Evolutionary conservation across 2,329 filamentous ascomycete species (phyloP), one percentile per base, ranked within the genome.

Genomic region (Aureobasidium sp.): DNA sequence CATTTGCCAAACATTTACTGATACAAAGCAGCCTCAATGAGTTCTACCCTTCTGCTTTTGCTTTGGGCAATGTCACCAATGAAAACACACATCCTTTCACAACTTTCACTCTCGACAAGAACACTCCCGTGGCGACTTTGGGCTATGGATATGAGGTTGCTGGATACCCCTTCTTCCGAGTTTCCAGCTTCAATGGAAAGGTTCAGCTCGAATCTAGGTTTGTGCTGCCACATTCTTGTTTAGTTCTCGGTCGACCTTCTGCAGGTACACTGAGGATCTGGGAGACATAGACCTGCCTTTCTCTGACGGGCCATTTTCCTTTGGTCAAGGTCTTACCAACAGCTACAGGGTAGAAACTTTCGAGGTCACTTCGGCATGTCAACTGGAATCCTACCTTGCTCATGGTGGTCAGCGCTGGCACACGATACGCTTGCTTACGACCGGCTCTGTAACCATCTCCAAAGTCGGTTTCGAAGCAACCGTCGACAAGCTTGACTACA

Each of bases 381-480:
- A 63, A 2, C 24, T 71, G 0, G 61, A 72, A 8, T 73, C 70
- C 1, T 73, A 69, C 22, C 71, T 78, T 40, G 61, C 77, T 0
- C 76, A 78, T 64, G 76, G 75, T 4, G 75, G 73, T 0, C 74
- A 76, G 64, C 66, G 73, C 64, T 78, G 75, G 75, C 70, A 77
- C 62, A 71, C 73, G 0, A 66, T 77, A 27, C 67, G 68, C 2
- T 66, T 78, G 0, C 65, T 78, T 19, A 74, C 71, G 0, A 68
- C 74, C 24, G 68, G 66, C 0, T 68, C 67, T 1, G 62, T 78
- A 3, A 68, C 66, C 0, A 69, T 78, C 54, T 8, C 42, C 2
- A 65, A 63, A 5, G 52, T 62, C 1, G 75, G 76, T 0, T 70
- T 76, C 14, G 67, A 66, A 48, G 61, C 68, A 0, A 74, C 70